Evolutionary conservation across 2,329 filamentous ascomycete species (phyloP).

Genomic region (Monilinia fructicola): DNA sequence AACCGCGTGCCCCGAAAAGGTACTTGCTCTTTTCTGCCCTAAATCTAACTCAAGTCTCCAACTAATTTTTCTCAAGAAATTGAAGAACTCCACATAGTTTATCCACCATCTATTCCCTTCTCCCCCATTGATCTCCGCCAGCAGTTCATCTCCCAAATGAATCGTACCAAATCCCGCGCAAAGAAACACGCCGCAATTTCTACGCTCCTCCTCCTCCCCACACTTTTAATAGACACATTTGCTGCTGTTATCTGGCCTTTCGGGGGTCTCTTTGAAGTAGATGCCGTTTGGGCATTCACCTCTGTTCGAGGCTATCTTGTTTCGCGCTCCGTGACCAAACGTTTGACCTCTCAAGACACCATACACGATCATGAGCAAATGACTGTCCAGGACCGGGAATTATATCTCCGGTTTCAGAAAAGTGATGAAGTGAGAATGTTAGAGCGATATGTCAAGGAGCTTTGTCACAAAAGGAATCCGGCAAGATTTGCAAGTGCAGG

Average conservation of each 20-base stretch:
- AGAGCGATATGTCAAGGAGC: constrained; percentile 1
- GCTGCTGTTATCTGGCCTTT: constrained; percentile 39
- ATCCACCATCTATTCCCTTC: background rate
- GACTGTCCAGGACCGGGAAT: background rate
- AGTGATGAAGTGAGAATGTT: background rate
- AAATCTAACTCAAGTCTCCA: too few relatives aligned
- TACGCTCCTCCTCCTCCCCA: background rate
- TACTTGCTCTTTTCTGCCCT: background rate
- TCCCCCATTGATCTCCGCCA: background rate
- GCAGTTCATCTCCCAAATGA: constrained; percentile 9
- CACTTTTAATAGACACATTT: constrained; percentile 29
- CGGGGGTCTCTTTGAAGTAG: constrained; percentile 40
- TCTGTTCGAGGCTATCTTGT: constrained; percentile 31
- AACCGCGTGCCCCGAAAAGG: constrained; percentile 26
- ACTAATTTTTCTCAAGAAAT: constrained; percentile 8
- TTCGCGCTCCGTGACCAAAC: background rate
- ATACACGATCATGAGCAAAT: background rate
- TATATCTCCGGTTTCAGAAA: constrained; percentile 1
- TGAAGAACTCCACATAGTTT: constrained; percentile 9
- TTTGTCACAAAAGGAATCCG: constrained; percentile 20
- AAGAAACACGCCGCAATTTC: constrained; percentile 13
- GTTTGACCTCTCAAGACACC: background rate
- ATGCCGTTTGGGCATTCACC: constrained; percentile 39
- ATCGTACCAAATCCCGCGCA: background rate
- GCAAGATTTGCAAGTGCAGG: constrained; percentile 24